Conservation (phyloP, 495 filamentous ascomycete genomes). For the Paragyromitra xinjiangensis region DNA sequence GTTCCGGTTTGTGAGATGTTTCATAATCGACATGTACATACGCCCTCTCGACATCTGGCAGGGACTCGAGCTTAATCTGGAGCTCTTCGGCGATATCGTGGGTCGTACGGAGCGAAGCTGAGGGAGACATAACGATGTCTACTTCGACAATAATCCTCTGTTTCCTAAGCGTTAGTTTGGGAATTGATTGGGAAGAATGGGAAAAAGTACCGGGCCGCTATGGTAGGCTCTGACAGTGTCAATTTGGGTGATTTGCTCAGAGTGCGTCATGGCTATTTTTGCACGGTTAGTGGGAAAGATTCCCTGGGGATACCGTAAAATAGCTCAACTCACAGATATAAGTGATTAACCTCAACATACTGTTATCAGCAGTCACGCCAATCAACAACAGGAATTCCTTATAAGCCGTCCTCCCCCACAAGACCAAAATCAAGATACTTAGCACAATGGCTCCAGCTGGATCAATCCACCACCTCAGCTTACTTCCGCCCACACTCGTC, state of each 20-base stretch:
- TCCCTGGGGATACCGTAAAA: background rate
- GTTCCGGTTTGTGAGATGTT: conserved; percentile 91
- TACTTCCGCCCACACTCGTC: conserved; percentile 84
- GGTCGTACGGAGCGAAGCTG: conserved; percentile 73
- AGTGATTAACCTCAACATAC: conserved; percentile 91
- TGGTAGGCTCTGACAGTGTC: conserved; percentile 96
- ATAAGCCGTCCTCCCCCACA: conserved; percentile 88
- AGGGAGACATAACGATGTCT: conserved; percentile 80
- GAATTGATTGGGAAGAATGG: no score
- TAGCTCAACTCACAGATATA: conserved; percentile 71
- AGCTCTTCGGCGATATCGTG: conserved; percentile 95
- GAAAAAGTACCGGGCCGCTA: conserved; percentile 69
- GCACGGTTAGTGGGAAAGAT: conserved; percentile 6
- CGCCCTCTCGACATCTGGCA: conserved; percentile 91
- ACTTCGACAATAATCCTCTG: conserved; percentile 84
- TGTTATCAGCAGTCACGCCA: conserved; percentile 83
- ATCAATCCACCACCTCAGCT: conserved; percentile 94
- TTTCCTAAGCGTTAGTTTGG: conserved; percentile 3
- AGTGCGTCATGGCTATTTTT: conserved; percentile 78
- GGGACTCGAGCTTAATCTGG: conserved; percentile 90
- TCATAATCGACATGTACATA: conserved; percentile 99
- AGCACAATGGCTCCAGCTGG: conserved; percentile 89
- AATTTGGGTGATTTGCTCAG: conserved; percentile 77
- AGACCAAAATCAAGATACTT: conserved; percentile 73
- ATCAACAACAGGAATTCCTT: conserved; percentile 89